Evolutionary conservation across 768 basidiomycete species (phyloP).

Genomic region (Phanerochaete sordida): DNA sequence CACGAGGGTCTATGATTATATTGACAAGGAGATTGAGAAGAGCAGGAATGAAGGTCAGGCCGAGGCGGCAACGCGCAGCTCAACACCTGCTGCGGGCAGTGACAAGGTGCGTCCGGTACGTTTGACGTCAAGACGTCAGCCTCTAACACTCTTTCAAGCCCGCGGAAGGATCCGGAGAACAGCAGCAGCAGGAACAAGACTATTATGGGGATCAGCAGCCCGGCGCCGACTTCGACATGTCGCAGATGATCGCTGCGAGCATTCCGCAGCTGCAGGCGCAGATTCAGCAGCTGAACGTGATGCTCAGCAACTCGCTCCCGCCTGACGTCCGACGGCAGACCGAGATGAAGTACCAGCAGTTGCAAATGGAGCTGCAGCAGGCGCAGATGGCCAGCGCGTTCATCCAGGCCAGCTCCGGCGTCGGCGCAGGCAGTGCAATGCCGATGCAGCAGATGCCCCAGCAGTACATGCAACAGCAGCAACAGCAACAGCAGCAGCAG

Average conservation of each 20-base stretch:
- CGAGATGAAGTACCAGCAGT: constrained; percentile 78
- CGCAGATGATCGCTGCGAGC: constrained; percentile 66
- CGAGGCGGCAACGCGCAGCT: constrained; percentile 6
- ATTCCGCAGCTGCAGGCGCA: constrained; percentile 85
- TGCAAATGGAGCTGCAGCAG: constrained; percentile 76
- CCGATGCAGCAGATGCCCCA: constrained; percentile 45
- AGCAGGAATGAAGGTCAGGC: constrained; percentile 57
- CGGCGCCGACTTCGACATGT: constrained; percentile 61
- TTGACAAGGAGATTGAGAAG: constrained; percentile 77
- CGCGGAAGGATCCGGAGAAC: background rate
- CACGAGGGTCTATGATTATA: constrained; percentile 74
- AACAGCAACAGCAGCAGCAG: constrained; percentile 23
- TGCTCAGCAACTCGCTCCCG: constrained; percentile 78
- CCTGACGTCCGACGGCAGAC: constrained; percentile 72
- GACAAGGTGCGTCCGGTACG: constrained; percentile 10
- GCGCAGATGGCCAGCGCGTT: constrained; percentile 65
- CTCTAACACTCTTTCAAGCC: background rate
- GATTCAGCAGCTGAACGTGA: constrained; percentile 72
- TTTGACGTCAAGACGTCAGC: background rate
- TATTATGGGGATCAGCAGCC: constrained; percentile 73
- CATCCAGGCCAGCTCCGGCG: constrained; percentile 29
- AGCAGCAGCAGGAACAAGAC: constrained; percentile 43
- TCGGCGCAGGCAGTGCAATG: constrained; percentile 41
- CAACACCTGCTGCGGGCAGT: background rate
- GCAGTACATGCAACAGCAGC: constrained; percentile 33